Evolutionary conservation across 2,329 filamentous ascomycete genomes (phyloP).

Genomic region (Dothistroma septosporum): DNA sequence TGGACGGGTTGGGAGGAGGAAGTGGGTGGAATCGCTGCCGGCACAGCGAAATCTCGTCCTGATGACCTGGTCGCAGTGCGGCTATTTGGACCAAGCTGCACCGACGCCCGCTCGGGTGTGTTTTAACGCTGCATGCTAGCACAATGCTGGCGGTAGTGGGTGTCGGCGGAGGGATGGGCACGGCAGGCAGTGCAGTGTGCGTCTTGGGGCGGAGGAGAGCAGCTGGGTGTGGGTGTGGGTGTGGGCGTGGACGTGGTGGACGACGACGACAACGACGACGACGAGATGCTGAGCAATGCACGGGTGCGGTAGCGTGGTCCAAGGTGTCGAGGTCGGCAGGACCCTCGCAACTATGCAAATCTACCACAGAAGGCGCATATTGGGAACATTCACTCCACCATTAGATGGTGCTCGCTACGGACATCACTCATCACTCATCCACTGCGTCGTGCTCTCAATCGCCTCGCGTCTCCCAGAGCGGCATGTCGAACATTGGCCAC

Average conservation of each 20-base stretch:
- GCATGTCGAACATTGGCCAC: neutral
- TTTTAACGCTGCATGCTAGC: conserved; percentile 1
- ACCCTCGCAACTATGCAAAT: neutral
- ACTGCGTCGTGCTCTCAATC: neutral
- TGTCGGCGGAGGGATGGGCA: neutral
- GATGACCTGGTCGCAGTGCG: conserved; percentile 1
- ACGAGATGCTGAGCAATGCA: neutral
- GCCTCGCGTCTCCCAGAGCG: neutral
- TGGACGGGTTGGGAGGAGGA: neutral
- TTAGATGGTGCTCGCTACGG: neutral
- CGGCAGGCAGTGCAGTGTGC: no score
- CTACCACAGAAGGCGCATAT: neutral
- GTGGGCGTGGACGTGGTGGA: no score
- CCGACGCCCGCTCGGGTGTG: neutral
- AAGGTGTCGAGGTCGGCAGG: neutral
- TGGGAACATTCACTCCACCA: neutral
- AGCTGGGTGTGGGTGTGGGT: neutral
- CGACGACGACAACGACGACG: no score
- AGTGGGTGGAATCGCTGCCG: neutral
- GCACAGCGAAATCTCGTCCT: neutral
- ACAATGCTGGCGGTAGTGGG: neutral
- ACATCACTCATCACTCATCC: neutral
- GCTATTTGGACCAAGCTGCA: neutral
- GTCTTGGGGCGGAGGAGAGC: neutral
- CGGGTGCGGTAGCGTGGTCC: neutral